Evolutionary conservation across 371 early-diverging fungal species (phyloP), one percentile per base, ranked within the genome.

Genomic region (Coemansia sp.): DNA sequence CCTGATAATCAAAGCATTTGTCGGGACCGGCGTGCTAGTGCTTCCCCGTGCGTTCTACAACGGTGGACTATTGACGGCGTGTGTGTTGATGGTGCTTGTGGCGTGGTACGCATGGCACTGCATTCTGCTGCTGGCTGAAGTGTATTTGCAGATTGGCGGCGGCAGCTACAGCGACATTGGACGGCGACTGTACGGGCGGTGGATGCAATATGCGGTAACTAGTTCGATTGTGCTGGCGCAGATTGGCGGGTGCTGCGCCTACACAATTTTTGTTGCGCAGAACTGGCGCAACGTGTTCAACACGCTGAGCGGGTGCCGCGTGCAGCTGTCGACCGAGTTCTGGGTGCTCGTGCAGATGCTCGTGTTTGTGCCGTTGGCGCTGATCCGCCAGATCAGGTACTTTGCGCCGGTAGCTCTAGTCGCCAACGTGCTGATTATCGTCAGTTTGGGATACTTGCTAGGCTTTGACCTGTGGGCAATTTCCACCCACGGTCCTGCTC

Each of bases 141-240:
- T 90, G 68, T 87, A 90, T 49, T 71, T 83, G 39, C 65, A 81
- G 54, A 70, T 87, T 7, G 79, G 86, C 7, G 71, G 80, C 21
- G 71, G 80, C 62, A 92, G 92, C 52, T 97, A 92, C 83, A 96
- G 96, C 66, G 96, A 97, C 74, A 89, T 96, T 75, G 97, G 94
- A 2, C 85, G 86, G 41, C 80, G 84, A 9, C 80, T 94, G 54
- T 94, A 91, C 69, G 97, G 97, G 0, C 83, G 82, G 11, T 84
- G 85, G 81, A 88, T 94, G 88, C 82, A 94, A 58, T 81, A 82
- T 24, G 69, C 92, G 17, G 92, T 97, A 9, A 77, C 92, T 4
- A 85, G 83, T 52, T 92, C 93, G 3, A 92, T 97, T 67, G 90
- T 92, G 44, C 79, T 96, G 29, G 90, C 93, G 11, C 96, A 92